These are phyloP conservation scores for Talaromyces marneffei DNA, from an alignment of 2,329 filamentous ascomycete genomes.

Conservation along the genomic window DNA sequence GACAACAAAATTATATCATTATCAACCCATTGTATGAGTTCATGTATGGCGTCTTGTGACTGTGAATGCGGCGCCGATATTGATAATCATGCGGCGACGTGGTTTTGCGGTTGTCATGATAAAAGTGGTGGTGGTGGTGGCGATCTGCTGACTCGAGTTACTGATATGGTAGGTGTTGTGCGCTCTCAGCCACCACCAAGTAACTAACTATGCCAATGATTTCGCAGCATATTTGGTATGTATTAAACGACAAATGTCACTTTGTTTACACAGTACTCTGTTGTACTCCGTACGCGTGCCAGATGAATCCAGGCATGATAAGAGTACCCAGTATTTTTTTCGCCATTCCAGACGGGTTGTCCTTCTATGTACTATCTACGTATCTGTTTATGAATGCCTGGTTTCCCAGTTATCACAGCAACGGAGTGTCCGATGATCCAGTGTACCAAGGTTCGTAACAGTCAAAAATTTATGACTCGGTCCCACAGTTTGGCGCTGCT, in stretches of 20 bases:
- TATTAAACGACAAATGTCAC: background rate
- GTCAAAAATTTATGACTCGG: background rate
- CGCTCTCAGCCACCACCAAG: background rate
- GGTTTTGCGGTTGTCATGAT: too few relatives aligned
- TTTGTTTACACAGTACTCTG: too few relatives aligned
- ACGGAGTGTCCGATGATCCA: background rate
- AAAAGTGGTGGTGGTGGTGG: constrained; percentile 1
- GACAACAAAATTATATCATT: background rate
- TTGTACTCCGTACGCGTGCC: too few relatives aligned
- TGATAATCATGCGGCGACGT: too few relatives aligned
- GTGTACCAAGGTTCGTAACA: background rate
- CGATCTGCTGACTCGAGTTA: background rate
- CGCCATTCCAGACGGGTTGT: too few relatives aligned
- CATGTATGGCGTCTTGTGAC: constrained; percentile 2
- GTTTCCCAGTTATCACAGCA: background rate
- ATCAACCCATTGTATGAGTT: background rate
- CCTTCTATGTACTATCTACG: background rate
- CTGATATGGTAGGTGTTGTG: background rate
- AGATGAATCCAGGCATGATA: background rate
- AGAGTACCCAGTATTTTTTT: too few relatives aligned
- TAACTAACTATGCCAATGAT: background rate
- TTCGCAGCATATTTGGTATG: background rate
- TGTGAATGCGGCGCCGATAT: background rate
- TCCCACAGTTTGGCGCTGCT: background rate
- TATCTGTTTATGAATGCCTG: background rate